Evolutionary conservation across 202 grass and related monocot species (phyloP), one percentile per base, ranked within the genome.

Genomic region (Bolboschoenoplectus hybrid): DNA sequence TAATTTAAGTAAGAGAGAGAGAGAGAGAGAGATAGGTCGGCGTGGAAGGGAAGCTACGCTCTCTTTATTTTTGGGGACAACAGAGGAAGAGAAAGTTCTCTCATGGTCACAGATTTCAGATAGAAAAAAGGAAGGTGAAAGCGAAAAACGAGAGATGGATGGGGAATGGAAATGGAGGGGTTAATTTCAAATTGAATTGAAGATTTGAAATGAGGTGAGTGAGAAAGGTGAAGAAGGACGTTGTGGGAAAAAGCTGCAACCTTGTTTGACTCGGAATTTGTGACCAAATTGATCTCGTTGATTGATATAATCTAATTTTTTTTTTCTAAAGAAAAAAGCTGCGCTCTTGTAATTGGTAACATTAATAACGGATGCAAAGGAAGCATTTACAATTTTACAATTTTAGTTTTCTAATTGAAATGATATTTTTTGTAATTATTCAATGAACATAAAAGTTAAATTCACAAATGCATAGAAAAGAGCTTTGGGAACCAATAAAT

Each of bases 11-110:
- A 81, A 82, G 62, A 32, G 44, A 58, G 74, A 85, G 40, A 82
- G 62, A 32, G 44, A 58, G 74, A 85, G 40, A 69, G 66, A 77
- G 65, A 35, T 35, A 40, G 58, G 87, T 49, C 77, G 89, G 81
- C 87, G 90, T 94, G 86, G 74, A 86, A 87, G 57, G 49, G 74
- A 86, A 87, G 57, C 57, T 82, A 89, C 90, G 77, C 44, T 79
- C 82, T 50, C 82, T 50, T 36, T 88, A 74, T 80, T 53, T 77
- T 57, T 26, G 26, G 49, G 20, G 70, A 84, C 74, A 66, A 58
- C 36, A 41, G 44, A 47, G 35, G 56, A 82, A 44, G 62, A 73
- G n/a, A 70, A 58, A 51, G 7, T 11, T 72, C 17, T 55, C 26
- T 26, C 26, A 26, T 26, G 0, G 26, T 26, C 43, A 43, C 82